Conservation (phyloP, 257 asterid species). For the Nicotiana paniculata region DNA sequence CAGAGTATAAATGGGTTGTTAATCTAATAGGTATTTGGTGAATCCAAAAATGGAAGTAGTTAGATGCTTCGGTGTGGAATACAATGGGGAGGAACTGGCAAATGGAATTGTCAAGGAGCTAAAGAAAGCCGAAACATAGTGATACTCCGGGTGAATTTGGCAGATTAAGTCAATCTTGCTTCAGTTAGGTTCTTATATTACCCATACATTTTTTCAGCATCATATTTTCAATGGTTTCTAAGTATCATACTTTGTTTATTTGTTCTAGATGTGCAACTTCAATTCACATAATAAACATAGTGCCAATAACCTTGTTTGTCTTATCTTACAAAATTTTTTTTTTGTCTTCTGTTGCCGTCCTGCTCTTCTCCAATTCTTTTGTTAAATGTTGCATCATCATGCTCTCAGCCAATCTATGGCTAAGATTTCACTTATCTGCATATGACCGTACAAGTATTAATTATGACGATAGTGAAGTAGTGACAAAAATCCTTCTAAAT, state of each 20-base stretch:
- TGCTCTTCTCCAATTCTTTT: neutral
- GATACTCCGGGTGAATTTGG: neutral
- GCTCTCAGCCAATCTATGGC: neutral
- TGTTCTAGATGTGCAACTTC: neutral
- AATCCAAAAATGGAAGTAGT: conserved; percentile 77
- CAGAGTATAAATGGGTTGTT: neutral
- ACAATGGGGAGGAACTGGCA: conserved; percentile 54
- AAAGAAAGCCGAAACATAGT: conserved; percentile 27
- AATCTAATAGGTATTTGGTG: conserved; percentile 62
- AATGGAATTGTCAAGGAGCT: conserved; percentile 55
- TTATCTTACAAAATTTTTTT: too few relatives aligned
- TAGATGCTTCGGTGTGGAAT: conserved; percentile 78
- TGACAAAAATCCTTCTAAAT: neutral
- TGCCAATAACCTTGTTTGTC: too few relatives aligned
- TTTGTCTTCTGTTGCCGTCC: neutral
- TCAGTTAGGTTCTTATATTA: neutral
- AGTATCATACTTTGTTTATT: neutral
- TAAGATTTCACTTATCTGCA: neutral
- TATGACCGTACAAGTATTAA: neutral
- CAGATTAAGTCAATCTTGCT: neutral
- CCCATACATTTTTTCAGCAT: neutral
- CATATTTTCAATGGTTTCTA: neutral
- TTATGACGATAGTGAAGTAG: neutral
- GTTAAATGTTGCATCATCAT: neutral
- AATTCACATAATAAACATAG: too few relatives aligned